These are phyloP conservation scores for Vachellia pachyceras DNA, from an alignment of 306 rosid species.

Conservation along the genomic window DNA sequence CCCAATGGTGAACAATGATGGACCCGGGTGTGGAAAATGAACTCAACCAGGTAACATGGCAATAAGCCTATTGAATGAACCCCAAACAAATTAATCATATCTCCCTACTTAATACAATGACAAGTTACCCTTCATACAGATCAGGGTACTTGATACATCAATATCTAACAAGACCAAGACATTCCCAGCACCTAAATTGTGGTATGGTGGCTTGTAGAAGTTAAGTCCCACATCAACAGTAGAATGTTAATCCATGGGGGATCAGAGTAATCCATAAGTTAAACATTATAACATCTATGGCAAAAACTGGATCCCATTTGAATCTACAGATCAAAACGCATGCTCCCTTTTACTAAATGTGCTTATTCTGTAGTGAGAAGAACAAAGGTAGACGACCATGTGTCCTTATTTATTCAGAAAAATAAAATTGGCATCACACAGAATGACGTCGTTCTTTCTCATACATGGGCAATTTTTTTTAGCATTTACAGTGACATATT, in stretches of 20 bases:
- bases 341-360: not conserved
- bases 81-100: not conserved
- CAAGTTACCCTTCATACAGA: not conserved
- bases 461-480: not conserved
- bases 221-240: not conserved
- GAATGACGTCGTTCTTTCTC: not conserved
- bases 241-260: not conserved
- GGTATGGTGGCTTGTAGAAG: not conserved
- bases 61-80: not conserved
- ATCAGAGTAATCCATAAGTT: not conserved
- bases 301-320: not conserved
- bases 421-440: not conserved
- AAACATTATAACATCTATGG: not conserved
- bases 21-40: not conserved
- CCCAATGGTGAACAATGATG: not conserved
- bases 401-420: not conserved
- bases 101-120: not conserved
- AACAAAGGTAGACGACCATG: not conserved
- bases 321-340: conserved; percentile 1
- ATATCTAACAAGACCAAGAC: not conserved
- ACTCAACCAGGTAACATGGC: not conserved
- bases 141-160: not conserved
- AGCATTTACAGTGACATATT: not conserved
- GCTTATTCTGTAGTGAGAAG: not conserved
- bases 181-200: conserved; percentile 10